These are phyloP conservation scores for Phytophthora cactorum DNA, from an alignment of 352 stramenopile genomes.

Conservation along the genomic window DNA sequence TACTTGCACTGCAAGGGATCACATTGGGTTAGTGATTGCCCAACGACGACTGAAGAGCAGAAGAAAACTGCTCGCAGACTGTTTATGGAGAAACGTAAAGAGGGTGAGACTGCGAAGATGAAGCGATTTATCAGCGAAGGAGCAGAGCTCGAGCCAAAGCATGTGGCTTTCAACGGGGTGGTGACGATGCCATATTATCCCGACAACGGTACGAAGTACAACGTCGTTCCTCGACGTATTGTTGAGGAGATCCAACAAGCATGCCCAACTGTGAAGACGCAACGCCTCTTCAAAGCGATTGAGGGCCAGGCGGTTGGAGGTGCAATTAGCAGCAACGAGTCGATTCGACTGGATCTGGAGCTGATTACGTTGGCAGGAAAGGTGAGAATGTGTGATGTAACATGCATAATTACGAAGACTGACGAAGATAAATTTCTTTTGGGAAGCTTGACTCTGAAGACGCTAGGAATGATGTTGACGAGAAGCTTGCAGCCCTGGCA, in stretches of 20 bases:
- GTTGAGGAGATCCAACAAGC: background rate
- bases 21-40: background rate
- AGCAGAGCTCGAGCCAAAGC: background rate
- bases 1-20: background rate
- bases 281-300: background rate
- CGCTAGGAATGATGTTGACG: background rate
- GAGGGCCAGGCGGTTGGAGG: background rate
- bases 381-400: background rate
- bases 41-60: background rate
- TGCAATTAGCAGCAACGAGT: background rate
- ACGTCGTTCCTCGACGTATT: background rate
- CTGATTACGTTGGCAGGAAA: background rate
- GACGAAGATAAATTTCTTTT: background rate
- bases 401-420: background rate
- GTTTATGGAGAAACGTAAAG: background rate
- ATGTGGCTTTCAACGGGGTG: background rate
- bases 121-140: background rate
- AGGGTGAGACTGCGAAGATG: background rate
- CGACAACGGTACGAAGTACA: background rate
- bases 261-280: background rate
- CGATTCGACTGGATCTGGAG: background rate
- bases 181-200: background rate
- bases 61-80: background rate
- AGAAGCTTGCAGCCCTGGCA: background rate
- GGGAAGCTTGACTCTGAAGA: background rate